Evolutionary conservation across 176 grass and related monocot species (phyloP).

Genomic region (Triticum timopheevii): DNA sequence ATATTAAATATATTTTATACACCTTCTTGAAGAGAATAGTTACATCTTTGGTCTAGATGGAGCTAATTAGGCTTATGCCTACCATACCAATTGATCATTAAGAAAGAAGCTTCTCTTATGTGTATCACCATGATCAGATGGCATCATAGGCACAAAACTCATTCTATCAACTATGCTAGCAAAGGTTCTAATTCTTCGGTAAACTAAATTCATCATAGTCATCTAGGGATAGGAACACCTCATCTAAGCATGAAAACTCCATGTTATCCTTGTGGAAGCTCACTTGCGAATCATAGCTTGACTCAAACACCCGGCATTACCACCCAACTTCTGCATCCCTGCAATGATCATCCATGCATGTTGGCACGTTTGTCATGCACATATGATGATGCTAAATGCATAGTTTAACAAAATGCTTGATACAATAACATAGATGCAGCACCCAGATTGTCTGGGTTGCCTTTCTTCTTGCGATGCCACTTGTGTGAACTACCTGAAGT

Average conservation of each 20-base stretch:
- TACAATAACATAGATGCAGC: not conserved
- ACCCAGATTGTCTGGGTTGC: conserved; percentile 43
- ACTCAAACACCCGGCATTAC: conserved; percentile 71
- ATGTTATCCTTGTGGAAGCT: conserved; percentile 58
- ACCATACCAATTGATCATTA: conserved; percentile 21
- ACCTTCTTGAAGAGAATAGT: conserved; percentile 29
- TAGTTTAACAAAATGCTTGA: not conserved
- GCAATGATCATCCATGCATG: conserved; percentile 28
- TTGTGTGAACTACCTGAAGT: conserved; percentile 36
- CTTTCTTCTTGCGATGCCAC: conserved; percentile 37
- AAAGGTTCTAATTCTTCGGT: conserved; percentile 45
- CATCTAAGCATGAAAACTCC: conserved; percentile 88
- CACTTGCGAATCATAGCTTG: conserved; percentile 42
- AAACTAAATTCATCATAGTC: conserved; percentile 95
- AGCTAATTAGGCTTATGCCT: conserved; percentile 6
- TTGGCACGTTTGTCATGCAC: not conserved
- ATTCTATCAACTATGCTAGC: not conserved
- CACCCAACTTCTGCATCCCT: conserved; percentile 79
- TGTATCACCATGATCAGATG: conserved; percentile 24
- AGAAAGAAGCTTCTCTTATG: not conserved
- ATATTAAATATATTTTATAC: conserved; percentile 18
- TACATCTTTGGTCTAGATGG: conserved; percentile 25
- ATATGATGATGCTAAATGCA: conserved; percentile 13
- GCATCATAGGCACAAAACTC: conserved; percentile 12
- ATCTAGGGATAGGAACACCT: conserved; percentile 93